These are phyloP conservation scores for Solanum rostratum DNA, from an alignment of 257 asterid species.

Conservation along the genomic window DNA sequence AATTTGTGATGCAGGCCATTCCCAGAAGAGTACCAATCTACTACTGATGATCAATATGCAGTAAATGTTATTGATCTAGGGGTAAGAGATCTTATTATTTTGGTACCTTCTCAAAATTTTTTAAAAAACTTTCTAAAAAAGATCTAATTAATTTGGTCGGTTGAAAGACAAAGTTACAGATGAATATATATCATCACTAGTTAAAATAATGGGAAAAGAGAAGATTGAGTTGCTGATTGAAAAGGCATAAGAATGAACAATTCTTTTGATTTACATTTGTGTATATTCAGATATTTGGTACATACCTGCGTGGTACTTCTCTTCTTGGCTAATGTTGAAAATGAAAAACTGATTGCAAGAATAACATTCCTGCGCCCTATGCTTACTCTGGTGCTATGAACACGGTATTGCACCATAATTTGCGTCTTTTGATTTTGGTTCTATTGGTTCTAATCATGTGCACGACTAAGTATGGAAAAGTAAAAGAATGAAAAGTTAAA, in stretches of 20 bases:
- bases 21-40: slow-evolving; percentile 60
- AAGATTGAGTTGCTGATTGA: neutral
- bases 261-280: neutral
- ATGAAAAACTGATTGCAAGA: neutral
- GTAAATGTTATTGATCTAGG: slow-evolving; percentile 57
- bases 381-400: neutral
- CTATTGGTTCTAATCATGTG: neutral
- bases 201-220: neutral
- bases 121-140: neutral
- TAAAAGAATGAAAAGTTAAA: neutral
- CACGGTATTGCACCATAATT: neutral
- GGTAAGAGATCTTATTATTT: slow-evolving; percentile 21
- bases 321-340: neutral
- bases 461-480: neutral
- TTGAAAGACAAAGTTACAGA: neutral
- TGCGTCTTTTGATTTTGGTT: neutral
- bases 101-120: neutral
- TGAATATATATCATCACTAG: neutral
- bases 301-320: neutral
- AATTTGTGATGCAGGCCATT: slow-evolving; percentile 41
- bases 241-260: neutral
- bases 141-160: neutral
- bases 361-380: neutral
- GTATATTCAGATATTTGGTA: neutral
- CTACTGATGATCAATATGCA: slow-evolving; percentile 47